A percentile compares a stretch with the other conserved stretches of the same genome.
phyloP scores from a whole-genome alignment of 2,329 filamentous ascomycete species.

The Penicillium sp. region DNA sequence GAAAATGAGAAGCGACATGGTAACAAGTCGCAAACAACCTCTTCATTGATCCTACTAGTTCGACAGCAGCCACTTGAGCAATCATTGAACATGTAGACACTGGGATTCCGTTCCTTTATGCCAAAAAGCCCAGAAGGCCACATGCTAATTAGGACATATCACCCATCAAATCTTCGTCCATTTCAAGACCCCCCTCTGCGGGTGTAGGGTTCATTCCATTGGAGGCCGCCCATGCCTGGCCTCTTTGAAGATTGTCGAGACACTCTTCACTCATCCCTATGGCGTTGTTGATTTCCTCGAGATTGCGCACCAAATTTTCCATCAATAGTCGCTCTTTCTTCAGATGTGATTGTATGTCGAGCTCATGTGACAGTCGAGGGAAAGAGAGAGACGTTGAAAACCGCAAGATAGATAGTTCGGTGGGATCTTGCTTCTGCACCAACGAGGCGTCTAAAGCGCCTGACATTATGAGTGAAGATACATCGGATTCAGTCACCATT shows the following conservation, averaged over 20 bases:
- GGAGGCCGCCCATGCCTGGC: slow-evolving; percentile 39
- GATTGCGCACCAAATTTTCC: slow-evolving; percentile 51
- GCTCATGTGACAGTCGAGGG: slow-evolving; percentile 39
- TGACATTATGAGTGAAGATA: slow-evolving; percentile 50
- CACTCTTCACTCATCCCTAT: slow-evolving; percentile 62
- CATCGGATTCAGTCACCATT: slow-evolving; percentile 34
- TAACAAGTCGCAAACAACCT: too few relatives aligned
- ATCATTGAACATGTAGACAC: too few relatives aligned
- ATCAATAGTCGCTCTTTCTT: slow-evolving; percentile 53
- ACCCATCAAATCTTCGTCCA: slow-evolving; percentile 46
- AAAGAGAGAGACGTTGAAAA: slow-evolving; percentile 46
- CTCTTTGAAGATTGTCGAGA: slow-evolving; percentile 54
- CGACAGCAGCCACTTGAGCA: too few relatives aligned
- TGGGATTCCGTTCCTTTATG: too few relatives aligned
- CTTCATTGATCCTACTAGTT: too few relatives aligned
- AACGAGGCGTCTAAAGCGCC: slow-evolving; percentile 55
- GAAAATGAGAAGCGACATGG: too few relatives aligned
- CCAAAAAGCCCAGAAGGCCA: too few relatives aligned
- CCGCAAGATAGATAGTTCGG: slow-evolving; percentile 52
- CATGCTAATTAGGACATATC: slow-evolving; percentile 26
- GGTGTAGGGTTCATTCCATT: slow-evolving; percentile 17
- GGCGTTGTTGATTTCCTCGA: slow-evolving; percentile 57
- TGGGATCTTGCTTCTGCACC: slow-evolving; percentile 42
- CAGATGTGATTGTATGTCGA: slow-evolving; percentile 44
- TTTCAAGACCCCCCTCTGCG: slow-evolving; percentile 24